phyloP scores from a whole-genome alignment of 2,329 filamentous ascomycete genomes.

The Colletotrichum tofieldiae region DNA sequence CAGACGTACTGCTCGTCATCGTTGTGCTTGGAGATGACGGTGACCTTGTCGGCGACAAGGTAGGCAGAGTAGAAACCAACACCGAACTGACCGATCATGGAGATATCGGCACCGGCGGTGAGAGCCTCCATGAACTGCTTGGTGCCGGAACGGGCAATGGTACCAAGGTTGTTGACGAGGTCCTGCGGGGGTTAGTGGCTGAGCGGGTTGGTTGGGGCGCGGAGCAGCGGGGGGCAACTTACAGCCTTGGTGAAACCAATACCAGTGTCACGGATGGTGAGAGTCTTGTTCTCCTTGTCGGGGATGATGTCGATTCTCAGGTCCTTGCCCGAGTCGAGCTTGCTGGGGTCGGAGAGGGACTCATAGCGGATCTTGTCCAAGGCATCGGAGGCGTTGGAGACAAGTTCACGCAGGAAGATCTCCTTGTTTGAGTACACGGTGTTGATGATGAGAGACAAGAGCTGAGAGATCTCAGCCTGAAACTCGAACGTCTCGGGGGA shows the following conservation, averaged over 20 bases:
- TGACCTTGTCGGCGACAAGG: conserved; percentile 97
- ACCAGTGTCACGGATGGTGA: conserved; percentile 97
- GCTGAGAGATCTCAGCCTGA: conserved; percentile 99
- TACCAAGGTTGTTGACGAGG: conserved; percentile 99
- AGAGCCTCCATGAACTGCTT: conserved; percentile 99
- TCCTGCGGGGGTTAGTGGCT: conserved; percentile 73
- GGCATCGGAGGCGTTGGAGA: conserved; percentile 99
- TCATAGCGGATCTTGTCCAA: conserved; percentile 99
- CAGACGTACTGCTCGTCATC: conserved; percentile 99
- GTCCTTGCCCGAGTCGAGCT: conserved; percentile 98
- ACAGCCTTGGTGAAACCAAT: conserved; percentile 99
- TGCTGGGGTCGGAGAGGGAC: conserved; percentile 95
- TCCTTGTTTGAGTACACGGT: conserved; percentile 99
- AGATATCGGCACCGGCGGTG: conserved; percentile 97
- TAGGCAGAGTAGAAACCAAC: conserved; percentile 99
- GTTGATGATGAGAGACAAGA: conserved; percentile 99
- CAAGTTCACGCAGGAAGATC: conserved; percentile 98
- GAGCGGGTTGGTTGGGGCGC: background rate
- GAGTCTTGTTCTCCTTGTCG: conserved; percentile 96
- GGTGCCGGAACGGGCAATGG: conserved; percentile 98
- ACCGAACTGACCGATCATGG: conserved; percentile 99
- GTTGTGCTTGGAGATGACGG: conserved; percentile 98
- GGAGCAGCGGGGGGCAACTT: conserved; percentile 63
- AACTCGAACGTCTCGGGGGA: conserved; percentile 95
- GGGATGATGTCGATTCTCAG: conserved; percentile 99